phyloP scores from a whole-genome alignment of 352 stramenopile genomes.

The Saprolegnia diclina region DNA sequence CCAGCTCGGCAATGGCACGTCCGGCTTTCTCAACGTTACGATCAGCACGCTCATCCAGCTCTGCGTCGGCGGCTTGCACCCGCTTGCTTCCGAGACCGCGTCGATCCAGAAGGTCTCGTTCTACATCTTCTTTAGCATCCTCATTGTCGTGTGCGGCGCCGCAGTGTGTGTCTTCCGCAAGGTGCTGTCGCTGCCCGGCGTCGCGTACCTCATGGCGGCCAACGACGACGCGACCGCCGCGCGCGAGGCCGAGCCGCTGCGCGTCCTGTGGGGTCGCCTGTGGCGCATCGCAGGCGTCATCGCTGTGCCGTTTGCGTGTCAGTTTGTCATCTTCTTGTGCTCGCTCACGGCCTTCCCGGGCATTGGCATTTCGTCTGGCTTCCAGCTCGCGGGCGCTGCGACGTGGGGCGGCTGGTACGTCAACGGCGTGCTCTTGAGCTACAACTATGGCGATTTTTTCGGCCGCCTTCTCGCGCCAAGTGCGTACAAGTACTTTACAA shows the following conservation, averaged over 20 bases:
- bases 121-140: conserved; percentile 28
- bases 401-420: conserved; percentile 37
- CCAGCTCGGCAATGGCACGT: conserved; percentile 49
- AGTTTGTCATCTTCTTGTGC: conserved; percentile 55
- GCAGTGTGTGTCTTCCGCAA: conserved; percentile 67
- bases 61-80: background rate
- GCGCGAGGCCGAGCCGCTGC: conserved; percentile 34
- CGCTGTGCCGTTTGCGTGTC: conserved; percentile 39
- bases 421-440: conserved; percentile 40
- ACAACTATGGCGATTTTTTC: conserved; percentile 61
- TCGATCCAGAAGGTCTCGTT: background rate
- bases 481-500: conserved; percentile 49
- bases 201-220: conserved; percentile 68
- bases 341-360: conserved; percentile 45
- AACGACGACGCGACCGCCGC: conserved; percentile 49
- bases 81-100: background rate
- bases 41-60: background rate
- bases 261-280: conserved; percentile 34
- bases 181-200: conserved; percentile 61
- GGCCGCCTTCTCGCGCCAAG: conserved; percentile 41
- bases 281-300: conserved; percentile 45
- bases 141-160: conserved; percentile 62
- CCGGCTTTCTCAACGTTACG: conserved; percentile 43
- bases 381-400: conserved; percentile 22
- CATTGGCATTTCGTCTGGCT: conserved; percentile 40